These are phyloP conservation scores for Fulvia fulva DNA, from an alignment of 2,329 filamentous ascomycete genomes.

Conservation along the genomic window DNA sequence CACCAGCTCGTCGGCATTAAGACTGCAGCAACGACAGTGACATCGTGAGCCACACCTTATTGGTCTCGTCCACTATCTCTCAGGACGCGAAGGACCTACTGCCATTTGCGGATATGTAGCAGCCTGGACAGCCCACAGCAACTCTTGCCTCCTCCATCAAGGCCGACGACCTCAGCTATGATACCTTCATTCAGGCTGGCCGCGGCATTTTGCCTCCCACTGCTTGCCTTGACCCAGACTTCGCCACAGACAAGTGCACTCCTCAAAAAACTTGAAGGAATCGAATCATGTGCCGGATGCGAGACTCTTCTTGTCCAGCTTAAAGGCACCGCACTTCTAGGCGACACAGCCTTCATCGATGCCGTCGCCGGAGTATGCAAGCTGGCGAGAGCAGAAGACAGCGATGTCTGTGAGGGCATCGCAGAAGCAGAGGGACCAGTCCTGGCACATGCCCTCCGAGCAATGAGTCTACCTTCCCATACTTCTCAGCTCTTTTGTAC, in stretches of 20 bases:
- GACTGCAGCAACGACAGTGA: too few relatives aligned
- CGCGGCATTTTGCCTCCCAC: not conserved
- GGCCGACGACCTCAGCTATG: not conserved
- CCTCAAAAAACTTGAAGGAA: not conserved
- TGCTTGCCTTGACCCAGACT: not conserved
- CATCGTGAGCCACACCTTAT: too few relatives aligned
- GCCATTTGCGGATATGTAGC: not conserved
- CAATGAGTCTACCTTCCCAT: constrained; percentile 47
- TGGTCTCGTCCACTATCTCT: too few relatives aligned
- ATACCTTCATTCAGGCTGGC: not conserved
- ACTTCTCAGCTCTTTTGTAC: constrained; percentile 52
- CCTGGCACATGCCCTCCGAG: constrained; percentile 47
- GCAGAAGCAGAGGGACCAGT: constrained; percentile 53
- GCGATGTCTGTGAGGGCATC: constrained; percentile 54
- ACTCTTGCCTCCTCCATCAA: not conserved
- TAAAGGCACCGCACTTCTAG: constrained; percentile 43
- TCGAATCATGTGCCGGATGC: constrained; percentile 8
- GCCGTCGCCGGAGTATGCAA: constrained; percentile 38
- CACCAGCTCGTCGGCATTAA: too few relatives aligned
- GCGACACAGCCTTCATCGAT: constrained; percentile 42
- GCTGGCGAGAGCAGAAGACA: constrained; percentile 42
- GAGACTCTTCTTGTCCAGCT: constrained; percentile 35
- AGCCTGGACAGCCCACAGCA: not conserved
- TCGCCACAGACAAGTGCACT: not conserved
- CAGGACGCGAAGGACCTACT: too few relatives aligned